These are phyloP conservation scores for Sinapis alba DNA, from an alignment of 441 rosid genomes.

Conservation along the genomic window DNA sequence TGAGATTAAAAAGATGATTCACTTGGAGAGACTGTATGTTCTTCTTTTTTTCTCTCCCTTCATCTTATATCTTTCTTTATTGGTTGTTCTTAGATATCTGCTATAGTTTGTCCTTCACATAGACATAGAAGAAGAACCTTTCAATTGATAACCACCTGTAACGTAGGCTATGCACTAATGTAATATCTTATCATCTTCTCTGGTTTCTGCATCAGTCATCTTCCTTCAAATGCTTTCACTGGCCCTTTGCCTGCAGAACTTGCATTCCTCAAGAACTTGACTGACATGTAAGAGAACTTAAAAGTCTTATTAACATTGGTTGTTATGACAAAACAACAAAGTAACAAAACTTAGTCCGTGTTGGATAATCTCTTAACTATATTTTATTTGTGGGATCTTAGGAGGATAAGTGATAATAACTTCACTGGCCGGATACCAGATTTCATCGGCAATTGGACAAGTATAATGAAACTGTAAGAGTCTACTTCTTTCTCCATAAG, in stretches of 20 bases:
- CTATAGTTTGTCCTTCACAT: background rate
- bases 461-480: slow-evolving; percentile 70
- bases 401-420: slow-evolving; percentile 80
- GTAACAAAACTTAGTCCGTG: background rate
- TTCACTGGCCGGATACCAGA: slow-evolving; percentile 74
- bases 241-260: slow-evolving; percentile 63
- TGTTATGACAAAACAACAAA: background rate
- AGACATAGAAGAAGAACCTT: background rate
- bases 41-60: slow-evolving; percentile 4
- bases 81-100: background rate
- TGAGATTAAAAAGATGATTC: slow-evolving; percentile 61
- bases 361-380: background rate
- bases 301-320: slow-evolving; percentile 4
- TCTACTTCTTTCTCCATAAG: background rate
- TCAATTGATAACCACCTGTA: background rate
- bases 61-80: background rate
- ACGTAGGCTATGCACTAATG: no score
- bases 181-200: background rate
- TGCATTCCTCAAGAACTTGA: slow-evolving; percentile 60
- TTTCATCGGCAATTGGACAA: slow-evolving; percentile 68
- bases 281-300: slow-evolving; percentile 65
- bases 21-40: slow-evolving; percentile 70
- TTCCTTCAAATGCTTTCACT: slow-evolving; percentile 74
- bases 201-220: slow-evolving; percentile 42
- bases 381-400: slow-evolving; percentile 33